Evolutionary conservation across 2,329 filamentous ascomycete genomes (phyloP).

Genomic region (Colletotrichum noveboracense): DNA sequence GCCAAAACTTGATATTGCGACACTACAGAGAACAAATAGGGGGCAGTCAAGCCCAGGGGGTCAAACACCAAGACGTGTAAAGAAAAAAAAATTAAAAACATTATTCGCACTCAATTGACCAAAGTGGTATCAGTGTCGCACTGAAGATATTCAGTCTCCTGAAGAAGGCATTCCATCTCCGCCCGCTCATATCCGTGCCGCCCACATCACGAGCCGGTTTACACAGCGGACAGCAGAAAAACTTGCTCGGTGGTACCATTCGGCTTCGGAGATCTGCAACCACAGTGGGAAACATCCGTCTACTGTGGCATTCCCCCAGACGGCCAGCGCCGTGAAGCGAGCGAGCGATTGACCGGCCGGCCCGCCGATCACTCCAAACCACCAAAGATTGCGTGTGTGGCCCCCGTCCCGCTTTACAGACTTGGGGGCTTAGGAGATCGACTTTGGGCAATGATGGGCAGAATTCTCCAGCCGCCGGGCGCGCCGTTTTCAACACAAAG

Average conservation of each 20-base stretch:
- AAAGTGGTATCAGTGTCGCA: not conserved
- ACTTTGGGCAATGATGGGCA: slow-evolving; percentile 6
- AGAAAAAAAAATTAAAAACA: not conserved
- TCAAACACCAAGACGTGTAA: too few species aligned
- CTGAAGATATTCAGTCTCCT: not conserved
- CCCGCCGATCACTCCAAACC: slow-evolving; percentile 1
- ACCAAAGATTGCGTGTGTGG: not conserved
- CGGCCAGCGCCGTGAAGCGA: slow-evolving; percentile 12
- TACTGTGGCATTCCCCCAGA: not conserved
- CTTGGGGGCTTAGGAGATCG: not conserved
- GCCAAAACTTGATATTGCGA: not conserved
- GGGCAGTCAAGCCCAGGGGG: not conserved
- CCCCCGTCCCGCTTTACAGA: slow-evolving; percentile 8
- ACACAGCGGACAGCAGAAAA: not conserved
- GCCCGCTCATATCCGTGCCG: slow-evolving; percentile 10
- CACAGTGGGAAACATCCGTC: not conserved
- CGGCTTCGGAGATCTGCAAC: slow-evolving; percentile 3
- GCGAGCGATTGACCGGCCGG: slow-evolving; percentile 6
- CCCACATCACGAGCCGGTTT: not conserved
- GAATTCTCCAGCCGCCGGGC: not conserved
- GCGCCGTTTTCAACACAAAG: not conserved
- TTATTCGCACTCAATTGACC: not conserved
- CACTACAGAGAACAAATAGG: not conserved
- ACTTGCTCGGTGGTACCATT: not conserved
- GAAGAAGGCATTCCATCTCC: not conserved